These are phyloP conservation scores for Nicotiana obtusifolia DNA, from an alignment of 257 asterid species.

Conservation along the genomic window DNA sequence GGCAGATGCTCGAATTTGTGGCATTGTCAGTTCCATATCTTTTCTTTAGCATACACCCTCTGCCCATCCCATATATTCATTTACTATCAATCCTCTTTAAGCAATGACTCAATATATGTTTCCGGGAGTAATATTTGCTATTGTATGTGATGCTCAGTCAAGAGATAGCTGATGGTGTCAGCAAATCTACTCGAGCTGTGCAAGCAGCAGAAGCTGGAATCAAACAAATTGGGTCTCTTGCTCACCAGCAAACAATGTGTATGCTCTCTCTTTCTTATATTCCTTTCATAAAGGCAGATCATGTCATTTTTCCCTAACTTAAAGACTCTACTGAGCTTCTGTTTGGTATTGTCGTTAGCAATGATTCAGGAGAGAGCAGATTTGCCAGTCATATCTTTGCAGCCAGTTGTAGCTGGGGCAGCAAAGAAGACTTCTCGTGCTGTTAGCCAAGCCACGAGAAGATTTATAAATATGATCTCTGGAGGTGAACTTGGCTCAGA, in stretches of 20 bases:
- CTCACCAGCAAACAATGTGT: conserved; percentile 79
- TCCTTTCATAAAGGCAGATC: background rate
- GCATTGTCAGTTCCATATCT: background rate
- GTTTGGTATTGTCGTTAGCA: conserved; percentile 39
- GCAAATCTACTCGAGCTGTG: conserved; percentile 84
- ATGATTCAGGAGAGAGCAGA: conserved; percentile 92
- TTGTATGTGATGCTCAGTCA: conserved; percentile 51
- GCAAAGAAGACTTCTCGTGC: conserved; percentile 83
- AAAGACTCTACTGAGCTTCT: background rate
- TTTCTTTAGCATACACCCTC: background rate
- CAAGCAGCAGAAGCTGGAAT: conserved; percentile 95
- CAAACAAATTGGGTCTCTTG: conserved; percentile 75
- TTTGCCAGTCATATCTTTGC: conserved; percentile 75
- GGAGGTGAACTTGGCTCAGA: conserved; percentile 41
- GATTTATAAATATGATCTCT: conserved; percentile 57
- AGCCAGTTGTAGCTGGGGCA: conserved; percentile 81
- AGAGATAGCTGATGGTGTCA: conserved; percentile 81
- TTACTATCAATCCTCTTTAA: background rate
- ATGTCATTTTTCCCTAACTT: background rate
- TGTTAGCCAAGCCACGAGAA: conserved; percentile 70
- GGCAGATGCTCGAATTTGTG: background rate
- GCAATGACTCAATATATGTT: background rate
- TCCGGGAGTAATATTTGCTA: conserved; percentile 9
- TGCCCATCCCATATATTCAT: background rate
- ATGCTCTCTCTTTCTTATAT: conserved; percentile 26